Evolutionary conservation across 768 basidiomycete genomes (phyloP).

Genomic region (Trametes elegans): DNA sequence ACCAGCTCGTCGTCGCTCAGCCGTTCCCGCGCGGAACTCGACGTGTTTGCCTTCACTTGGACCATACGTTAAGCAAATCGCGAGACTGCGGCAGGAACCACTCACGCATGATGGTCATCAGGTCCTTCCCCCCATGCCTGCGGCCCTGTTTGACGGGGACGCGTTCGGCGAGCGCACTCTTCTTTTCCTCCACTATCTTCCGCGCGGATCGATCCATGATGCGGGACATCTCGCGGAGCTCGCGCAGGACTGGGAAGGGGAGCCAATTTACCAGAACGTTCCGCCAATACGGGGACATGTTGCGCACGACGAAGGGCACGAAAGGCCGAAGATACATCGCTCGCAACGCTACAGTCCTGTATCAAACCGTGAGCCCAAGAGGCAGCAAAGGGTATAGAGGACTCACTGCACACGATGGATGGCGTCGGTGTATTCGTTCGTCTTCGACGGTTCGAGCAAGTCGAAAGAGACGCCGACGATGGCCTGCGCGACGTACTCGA

Average conservation of each 20-base stretch:
- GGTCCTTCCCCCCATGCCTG: slow-evolving; percentile 32
- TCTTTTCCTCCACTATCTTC: slow-evolving; percentile 32
- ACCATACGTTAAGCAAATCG: neutral
- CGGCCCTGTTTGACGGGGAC: neutral
- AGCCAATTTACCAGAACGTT: slow-evolving; percentile 35
- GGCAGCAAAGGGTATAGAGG: no score
- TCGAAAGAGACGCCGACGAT: slow-evolving; percentile 35
- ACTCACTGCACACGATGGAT: slow-evolving; percentile 33
- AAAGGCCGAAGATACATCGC: slow-evolving; percentile 33
- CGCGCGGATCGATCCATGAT: slow-evolving; percentile 32
- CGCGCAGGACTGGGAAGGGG: slow-evolving; percentile 29
- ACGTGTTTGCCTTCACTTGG: slow-evolving; percentile 35
- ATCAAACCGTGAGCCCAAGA: neutral
- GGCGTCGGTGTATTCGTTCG: slow-evolving; percentile 30
- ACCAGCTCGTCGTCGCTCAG: slow-evolving; percentile 36
- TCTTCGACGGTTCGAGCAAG: slow-evolving; percentile 26
- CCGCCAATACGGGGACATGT: slow-evolving; percentile 23
- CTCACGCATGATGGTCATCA: slow-evolving; percentile 42
- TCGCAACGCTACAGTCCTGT: slow-evolving; percentile 28
- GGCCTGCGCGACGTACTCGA: slow-evolving; percentile 37
- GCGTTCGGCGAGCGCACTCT: slow-evolving; percentile 18
- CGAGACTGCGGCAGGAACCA: neutral
- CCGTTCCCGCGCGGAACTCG: slow-evolving; percentile 29
- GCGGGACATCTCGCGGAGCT: slow-evolving; percentile 28
- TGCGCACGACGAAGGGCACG: slow-evolving; percentile 31